These are phyloP conservation scores for Podospora sp. DNA, from an alignment of 495 filamentous ascomycete species.

Conservation along the genomic window DNA sequence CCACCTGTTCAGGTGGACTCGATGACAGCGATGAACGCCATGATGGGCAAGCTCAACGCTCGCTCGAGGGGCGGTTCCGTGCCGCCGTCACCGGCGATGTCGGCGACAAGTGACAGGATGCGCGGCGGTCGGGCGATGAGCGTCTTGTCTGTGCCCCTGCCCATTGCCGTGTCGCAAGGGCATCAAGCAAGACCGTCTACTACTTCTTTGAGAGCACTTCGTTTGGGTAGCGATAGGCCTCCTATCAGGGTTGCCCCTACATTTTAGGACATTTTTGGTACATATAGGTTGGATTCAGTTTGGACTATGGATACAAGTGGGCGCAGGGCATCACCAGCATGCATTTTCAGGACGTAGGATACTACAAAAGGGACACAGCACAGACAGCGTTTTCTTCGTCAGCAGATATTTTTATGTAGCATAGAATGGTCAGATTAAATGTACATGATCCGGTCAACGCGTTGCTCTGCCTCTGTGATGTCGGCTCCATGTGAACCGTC, in stretches of 20 bases:
- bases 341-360: too few relatives aligned
- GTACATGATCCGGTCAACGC: background rate
- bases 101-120: conserved; percentile 9
- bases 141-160: conserved; percentile 21
- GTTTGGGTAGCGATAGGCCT: conserved; percentile 21
- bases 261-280: too few relatives aligned
- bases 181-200: conserved; percentile 25
- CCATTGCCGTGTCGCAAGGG: background rate
- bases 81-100: conserved; percentile 27
- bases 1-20: conserved; percentile 4
- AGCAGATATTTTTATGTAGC: background rate
- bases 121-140: conserved; percentile 21
- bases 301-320: background rate
- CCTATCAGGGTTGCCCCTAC: conserved; percentile 21
- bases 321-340: background rate
- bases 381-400: background rate
- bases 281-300: background rate
- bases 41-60: conserved; percentile 36
- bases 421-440: background rate
- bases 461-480: too few relatives aligned
- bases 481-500: too few relatives aligned
- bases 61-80: conserved; percentile 25
- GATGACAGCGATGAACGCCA: conserved; percentile 27
- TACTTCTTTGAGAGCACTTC: conserved; percentile 32
- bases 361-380: background rate